Percentiles rank a stretch among this genome's conserved stretches.
Conservation (phyloP, 495 filamentous ascomycete genomes). For the Amphirosellinia nigrospora region DNA sequence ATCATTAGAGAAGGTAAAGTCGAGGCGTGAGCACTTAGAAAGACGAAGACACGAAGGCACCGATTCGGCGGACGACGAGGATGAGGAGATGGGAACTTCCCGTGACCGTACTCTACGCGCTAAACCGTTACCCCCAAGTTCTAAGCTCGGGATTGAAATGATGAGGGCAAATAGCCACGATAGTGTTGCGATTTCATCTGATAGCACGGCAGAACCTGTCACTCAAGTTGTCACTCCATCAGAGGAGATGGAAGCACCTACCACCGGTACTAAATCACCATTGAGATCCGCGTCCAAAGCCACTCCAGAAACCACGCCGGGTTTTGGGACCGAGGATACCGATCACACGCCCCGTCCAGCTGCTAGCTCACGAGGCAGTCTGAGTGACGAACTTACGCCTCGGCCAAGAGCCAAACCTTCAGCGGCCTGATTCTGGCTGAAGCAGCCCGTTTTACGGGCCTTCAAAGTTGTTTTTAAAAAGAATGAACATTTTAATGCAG, state of each 20-base stretch:
- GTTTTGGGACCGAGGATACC: slow-evolving; percentile 13
- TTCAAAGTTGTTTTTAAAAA: not conserved
- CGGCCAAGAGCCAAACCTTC: slow-evolving; percentile 27
- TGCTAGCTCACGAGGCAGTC: slow-evolving; percentile 14
- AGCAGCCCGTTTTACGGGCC: not conserved
- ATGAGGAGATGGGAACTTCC: slow-evolving; percentile 78
- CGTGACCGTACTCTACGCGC: slow-evolving; percentile 55
- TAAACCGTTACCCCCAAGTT: slow-evolving; percentile 58
- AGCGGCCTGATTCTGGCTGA: slow-evolving; percentile 15
- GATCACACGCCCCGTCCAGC: slow-evolving; percentile 36
- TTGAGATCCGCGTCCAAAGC: slow-evolving; percentile 21
- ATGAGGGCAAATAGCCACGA: slow-evolving; percentile 93
- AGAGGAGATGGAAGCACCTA: slow-evolving; percentile 35
- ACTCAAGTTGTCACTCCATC: slow-evolving; percentile 51
- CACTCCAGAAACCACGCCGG: slow-evolving; percentile 31
- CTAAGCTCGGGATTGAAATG: slow-evolving; percentile 92
- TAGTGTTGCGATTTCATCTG: slow-evolving; percentile 66
- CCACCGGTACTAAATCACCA: slow-evolving; percentile 23
- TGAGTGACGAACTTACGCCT: slow-evolving; percentile 33
- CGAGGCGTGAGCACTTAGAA: slow-evolving; percentile 78
- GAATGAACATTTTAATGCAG: slow-evolving; percentile 8
- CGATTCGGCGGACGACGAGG: slow-evolving; percentile 91
- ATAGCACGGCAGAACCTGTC: slow-evolving; percentile 45
- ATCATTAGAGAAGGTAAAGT: slow-evolving; percentile 78
- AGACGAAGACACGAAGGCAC: slow-evolving; percentile 76